phyloP scores from a whole-genome alignment of 75 land plant genomes.

The Selaginella tamariscina region DNA sequence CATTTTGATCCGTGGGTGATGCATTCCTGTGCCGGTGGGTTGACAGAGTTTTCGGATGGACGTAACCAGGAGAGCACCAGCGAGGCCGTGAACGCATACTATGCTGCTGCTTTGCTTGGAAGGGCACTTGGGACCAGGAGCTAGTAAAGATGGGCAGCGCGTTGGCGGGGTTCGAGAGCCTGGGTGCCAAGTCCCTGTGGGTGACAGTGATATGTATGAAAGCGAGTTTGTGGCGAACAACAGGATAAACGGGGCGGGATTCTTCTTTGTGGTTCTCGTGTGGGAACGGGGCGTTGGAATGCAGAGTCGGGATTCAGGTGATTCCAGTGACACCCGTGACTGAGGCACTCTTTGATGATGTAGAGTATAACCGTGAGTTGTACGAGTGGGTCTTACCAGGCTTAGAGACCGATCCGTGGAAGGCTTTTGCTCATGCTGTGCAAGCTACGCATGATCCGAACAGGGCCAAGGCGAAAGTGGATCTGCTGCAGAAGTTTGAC shows the following conservation, averaged over 20 bases:
- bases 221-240: conserved; percentile 17
- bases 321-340: conserved; percentile 29
- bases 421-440: conserved; percentile 27
- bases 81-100: conserved; percentile 34
- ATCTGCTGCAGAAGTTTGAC: conserved; percentile 14
- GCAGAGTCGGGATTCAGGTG: conserved; percentile 30
- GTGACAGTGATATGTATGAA: conserved; percentile 18
- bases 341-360: conserved; percentile 22
- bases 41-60: conserved; percentile 31
- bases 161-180: conserved; percentile 26
- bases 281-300: conserved; percentile 20
- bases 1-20: conserved; percentile 28
- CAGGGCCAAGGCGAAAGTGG: conserved; percentile 12
- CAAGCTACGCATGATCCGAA: conserved; percentile 16
- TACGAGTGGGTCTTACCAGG: conserved; percentile 27
- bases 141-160: conserved; percentile 12
- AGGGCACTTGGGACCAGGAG: conserved; percentile 15
- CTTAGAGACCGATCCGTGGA: conserved; percentile 21
- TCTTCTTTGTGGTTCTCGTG: conserved; percentile 29
- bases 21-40: conserved; percentile 31
- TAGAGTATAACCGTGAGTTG: conserved; percentile 16
- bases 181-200: conserved; percentile 17
- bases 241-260: conserved; percentile 21
- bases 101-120: conserved; percentile 28
- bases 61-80: conserved; percentile 36